Percentiles rank a stretch among this genome's conserved stretches.
Conservation (phyloP, 108 stramenopile species). For the Cylindrotheca closterium region DNA sequence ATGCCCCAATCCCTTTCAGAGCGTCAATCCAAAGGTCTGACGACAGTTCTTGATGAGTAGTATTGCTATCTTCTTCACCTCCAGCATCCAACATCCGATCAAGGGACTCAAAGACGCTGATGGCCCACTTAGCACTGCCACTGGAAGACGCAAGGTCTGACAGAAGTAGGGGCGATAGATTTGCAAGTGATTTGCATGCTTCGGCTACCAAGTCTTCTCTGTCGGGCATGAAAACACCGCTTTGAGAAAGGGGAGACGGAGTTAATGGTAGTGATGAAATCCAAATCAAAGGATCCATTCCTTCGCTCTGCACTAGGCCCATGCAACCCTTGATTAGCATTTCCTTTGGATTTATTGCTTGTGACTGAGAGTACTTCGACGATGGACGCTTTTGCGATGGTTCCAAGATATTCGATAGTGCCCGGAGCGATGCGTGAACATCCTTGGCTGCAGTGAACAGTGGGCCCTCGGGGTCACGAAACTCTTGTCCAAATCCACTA, state of each 20-base stretch:
- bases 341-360: conserved; percentile 16
- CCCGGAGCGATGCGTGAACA: conserved; percentile 47
- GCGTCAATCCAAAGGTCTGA: conserved; percentile 42
- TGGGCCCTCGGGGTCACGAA: background rate
- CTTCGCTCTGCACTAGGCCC: conserved; percentile 48
- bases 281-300: conserved; percentile 43
- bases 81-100: conserved; percentile 24
- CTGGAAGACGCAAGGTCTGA: conserved; percentile 31
- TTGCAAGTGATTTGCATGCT: conserved; percentile 51
- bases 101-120: conserved; percentile 37
- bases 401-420: conserved; percentile 58
- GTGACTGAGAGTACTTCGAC: background rate
- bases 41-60: background rate
- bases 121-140: conserved; percentile 42
- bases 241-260: conserved; percentile 15
- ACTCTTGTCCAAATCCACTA: background rate
- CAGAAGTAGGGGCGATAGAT: conserved; percentile 55
- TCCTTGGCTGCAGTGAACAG: conserved; percentile 33
- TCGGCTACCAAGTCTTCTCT: conserved; percentile 44
- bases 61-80: conserved; percentile 1
- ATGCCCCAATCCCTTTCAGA: conserved; percentile 45
- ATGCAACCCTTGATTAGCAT: conserved; percentile 35
- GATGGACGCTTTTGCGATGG: conserved; percentile 16
- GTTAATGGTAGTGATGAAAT: conserved; percentile 40
- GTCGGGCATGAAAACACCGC: conserved; percentile 11